Percentiles rank a stretch among this genome's conserved stretches.
Evolutionary conservation across 2,329 filamentous ascomycete species (phyloP).

Genomic region (Aspergillus fumigatus): DNA sequence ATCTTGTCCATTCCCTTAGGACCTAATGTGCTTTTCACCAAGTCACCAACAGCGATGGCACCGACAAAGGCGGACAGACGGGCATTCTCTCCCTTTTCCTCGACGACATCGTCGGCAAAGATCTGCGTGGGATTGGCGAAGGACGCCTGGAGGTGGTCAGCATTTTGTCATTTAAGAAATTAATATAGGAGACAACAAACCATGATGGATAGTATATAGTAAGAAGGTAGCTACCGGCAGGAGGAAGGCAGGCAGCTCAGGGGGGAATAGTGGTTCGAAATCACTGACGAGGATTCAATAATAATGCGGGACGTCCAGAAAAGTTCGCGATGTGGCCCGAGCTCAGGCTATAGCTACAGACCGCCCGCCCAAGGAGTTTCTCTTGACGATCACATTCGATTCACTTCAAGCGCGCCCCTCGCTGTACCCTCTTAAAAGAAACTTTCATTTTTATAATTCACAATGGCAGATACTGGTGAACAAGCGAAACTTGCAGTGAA

Average conservation of each 20-base stretch:
- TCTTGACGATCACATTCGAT: not conserved
- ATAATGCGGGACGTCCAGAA: constrained; percentile 23
- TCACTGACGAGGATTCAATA: constrained; percentile 3
- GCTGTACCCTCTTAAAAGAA: constrained; percentile 2
- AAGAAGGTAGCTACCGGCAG: constrained; percentile 14
- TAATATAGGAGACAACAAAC: constrained; percentile 14
- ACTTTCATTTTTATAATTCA: not conserved
- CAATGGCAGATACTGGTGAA: constrained; percentile 29
- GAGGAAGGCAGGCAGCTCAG: constrained; percentile 17
- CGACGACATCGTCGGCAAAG: constrained; percentile 92
- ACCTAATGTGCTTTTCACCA: constrained; percentile 95
- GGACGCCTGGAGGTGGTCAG: constrained; percentile 27
- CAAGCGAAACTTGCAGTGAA: constrained; percentile 29
- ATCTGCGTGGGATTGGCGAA: constrained; percentile 83
- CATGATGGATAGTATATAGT: constrained; percentile 24
- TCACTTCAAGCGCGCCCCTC: not conserved
- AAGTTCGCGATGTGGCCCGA: constrained; percentile 29
- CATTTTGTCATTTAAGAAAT: constrained; percentile 6
- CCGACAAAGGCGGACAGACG: constrained; percentile 97
- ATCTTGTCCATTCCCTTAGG: constrained; percentile 99
- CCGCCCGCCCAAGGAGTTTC: constrained; percentile 10
- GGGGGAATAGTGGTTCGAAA: constrained; percentile 3
- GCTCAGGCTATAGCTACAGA: constrained; percentile 15
- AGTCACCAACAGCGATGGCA: constrained; percentile 92
- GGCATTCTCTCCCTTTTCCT: constrained; percentile 99